A percentile compares a stretch with the other conserved stretches of the same genome.
These are phyloP conservation scores for Populus hybrid DNA, from an alignment of 441 rosid species.

Conservation along the genomic window DNA sequence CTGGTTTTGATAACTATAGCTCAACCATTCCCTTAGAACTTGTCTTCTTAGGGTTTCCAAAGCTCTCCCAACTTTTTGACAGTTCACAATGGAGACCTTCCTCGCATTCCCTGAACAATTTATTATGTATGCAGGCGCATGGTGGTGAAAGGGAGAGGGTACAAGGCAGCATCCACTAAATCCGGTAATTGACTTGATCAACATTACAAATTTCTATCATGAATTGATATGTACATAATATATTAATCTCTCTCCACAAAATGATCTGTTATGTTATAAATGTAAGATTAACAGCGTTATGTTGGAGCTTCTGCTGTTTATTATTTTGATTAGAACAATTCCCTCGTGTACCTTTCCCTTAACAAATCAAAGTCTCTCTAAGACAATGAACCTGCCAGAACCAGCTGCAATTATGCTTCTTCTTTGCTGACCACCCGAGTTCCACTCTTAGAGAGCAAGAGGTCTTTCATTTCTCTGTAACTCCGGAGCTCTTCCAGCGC, in stretches of 20 bases:
- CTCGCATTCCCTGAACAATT: too few relatives aligned
- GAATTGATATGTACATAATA: constrained; percentile 6
- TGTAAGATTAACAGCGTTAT: neutral
- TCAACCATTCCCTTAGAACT: too few relatives aligned
- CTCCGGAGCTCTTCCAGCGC: constrained; percentile 85
- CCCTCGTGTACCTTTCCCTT: neutral
- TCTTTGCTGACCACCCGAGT: constrained; percentile 39
- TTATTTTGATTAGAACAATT: too few relatives aligned
- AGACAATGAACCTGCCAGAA: neutral
- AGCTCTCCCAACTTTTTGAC: too few relatives aligned
- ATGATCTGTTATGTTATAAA: neutral
- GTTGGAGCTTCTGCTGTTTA: neutral
- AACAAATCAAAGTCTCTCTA: neutral
- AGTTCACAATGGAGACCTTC: too few relatives aligned
- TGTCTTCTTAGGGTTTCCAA: too few relatives aligned
- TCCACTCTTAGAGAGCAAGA: constrained; percentile 70
- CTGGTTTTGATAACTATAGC: too few relatives aligned
- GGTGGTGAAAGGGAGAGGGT: too few relatives aligned
- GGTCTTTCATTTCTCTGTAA: constrained; percentile 72
- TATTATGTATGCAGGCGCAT: too few relatives aligned
- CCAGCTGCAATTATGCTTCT: constrained; percentile 22
- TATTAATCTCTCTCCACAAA: neutral
- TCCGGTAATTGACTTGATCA: too few relatives aligned
- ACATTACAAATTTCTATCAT: too few relatives aligned
- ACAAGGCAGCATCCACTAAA: too few relatives aligned